Evolutionary conservation across 257 asterid species (phyloP).

Genomic region (Nicotiana obtusifolia): DNA sequence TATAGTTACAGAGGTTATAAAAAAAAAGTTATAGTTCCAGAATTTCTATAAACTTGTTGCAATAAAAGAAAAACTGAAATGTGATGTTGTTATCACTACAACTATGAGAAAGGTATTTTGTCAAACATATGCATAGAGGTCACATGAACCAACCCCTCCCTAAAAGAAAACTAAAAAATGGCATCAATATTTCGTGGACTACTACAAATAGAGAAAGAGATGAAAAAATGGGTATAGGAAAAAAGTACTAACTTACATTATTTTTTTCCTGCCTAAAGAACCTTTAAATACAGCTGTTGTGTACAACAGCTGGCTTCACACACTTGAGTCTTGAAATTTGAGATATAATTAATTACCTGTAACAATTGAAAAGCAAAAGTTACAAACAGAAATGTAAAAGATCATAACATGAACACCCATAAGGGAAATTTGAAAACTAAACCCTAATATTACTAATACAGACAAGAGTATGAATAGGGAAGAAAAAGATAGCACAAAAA

Average conservation of each 20-base stretch:
- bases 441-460: background rate
- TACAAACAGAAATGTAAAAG: background rate
- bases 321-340: background rate
- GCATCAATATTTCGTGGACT: background rate
- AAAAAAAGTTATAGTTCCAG: background rate
- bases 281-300: background rate
- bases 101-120: background rate
- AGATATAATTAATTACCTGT: background rate
- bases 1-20: background rate
- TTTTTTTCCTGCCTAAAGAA: background rate
- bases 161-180: background rate
- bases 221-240: background rate
- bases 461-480: background rate
- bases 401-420: background rate
- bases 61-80: background rate
- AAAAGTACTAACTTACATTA: background rate
- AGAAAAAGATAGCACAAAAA: background rate
- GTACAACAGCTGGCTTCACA: background rate
- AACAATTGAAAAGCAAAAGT: background rate
- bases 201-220: background rate
- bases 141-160: background rate
- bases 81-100: background rate
- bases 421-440: background rate
- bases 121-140: background rate
- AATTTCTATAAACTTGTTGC: background rate